Evolutionary conservation across 306 rosid species (phyloP).

Genomic region (Lotus japonicus): DNA sequence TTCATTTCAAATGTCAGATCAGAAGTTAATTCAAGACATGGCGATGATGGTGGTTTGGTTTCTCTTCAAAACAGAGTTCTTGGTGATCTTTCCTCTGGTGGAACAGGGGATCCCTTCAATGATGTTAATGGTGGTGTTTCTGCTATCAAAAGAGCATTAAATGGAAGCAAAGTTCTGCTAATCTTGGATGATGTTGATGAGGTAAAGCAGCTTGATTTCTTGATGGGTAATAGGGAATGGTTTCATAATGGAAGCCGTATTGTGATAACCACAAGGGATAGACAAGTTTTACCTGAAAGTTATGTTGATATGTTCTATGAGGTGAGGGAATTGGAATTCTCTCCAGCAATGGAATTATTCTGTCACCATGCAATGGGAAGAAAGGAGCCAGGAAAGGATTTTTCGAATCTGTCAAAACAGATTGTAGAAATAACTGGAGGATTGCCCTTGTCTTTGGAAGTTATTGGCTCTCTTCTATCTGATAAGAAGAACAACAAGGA

Average conservation of each 20-base stretch:
- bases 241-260: constrained; percentile 50
- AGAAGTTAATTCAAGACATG: constrained; percentile 23
- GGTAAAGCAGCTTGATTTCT: constrained; percentile 29
- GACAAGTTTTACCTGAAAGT: not conserved
- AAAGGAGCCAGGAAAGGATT: constrained; percentile 21
- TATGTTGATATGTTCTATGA: constrained; percentile 25
- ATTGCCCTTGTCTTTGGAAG: constrained; percentile 68
- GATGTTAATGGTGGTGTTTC: constrained; percentile 19
- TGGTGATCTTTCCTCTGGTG: constrained; percentile 10
- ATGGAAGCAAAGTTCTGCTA: constrained; percentile 35
- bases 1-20: constrained; percentile 50
- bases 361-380: constrained; percentile 49
- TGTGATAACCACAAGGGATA: constrained; percentile 52
- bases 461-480: constrained; percentile 48
- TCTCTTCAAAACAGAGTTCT: constrained; percentile 34
- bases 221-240: constrained; percentile 37
- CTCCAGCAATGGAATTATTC: constrained; percentile 43
- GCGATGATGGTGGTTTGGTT: constrained; percentile 37
- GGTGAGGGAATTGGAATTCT: constrained; percentile 30
- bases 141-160: constrained; percentile 3
- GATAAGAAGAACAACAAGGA: constrained; percentile 35
- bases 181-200: constrained; percentile 60
- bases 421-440: constrained; percentile 50
- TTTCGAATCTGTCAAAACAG: constrained; percentile 23
- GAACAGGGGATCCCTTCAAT: not conserved